Evolutionary conservation across 169 alveolate genomes (phyloP).

Genomic region (Eimeria maxima): DNA sequence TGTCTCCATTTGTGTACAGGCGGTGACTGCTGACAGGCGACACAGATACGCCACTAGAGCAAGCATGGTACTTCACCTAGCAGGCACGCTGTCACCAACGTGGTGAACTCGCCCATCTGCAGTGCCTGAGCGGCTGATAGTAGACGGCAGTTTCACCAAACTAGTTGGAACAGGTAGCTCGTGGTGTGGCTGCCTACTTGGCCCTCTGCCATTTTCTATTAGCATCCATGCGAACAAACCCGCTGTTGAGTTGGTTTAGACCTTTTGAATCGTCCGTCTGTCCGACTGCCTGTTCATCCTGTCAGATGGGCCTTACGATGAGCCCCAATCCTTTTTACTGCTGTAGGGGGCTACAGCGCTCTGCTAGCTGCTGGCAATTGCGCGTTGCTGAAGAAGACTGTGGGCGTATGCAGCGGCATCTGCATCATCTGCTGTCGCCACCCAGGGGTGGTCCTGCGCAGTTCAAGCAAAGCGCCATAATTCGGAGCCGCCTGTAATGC

Average conservation of each 20-base stretch:
- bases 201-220: neutral
- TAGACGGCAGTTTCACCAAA: neutral
- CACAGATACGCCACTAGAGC: neutral
- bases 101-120: too few relatives aligned
- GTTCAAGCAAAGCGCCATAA: neutral
- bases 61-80: neutral
- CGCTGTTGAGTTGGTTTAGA: neutral
- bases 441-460: constrained; percentile 73
- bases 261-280: neutral
- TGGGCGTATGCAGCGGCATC: constrained; percentile 60
- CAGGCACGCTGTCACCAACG: neutral
- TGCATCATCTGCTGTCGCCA: constrained; percentile 22
- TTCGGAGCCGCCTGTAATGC: neutral
- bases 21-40: neutral
- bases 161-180: neutral
- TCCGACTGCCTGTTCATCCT: too few relatives aligned
- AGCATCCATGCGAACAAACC: neutral
- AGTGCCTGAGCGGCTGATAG: neutral
- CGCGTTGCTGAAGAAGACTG: constrained; percentile 52
- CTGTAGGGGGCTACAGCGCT: neutral
- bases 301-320: neutral
- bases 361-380: constrained; percentile 35
- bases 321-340: neutral
- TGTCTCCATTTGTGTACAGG: neutral
- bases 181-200: neutral